Evolutionary conservation across 768 basidiomycete species (phyloP), one percentile per base, ranked within the genome.

Genomic region (Psilocybe subaeruginosa): DNA sequence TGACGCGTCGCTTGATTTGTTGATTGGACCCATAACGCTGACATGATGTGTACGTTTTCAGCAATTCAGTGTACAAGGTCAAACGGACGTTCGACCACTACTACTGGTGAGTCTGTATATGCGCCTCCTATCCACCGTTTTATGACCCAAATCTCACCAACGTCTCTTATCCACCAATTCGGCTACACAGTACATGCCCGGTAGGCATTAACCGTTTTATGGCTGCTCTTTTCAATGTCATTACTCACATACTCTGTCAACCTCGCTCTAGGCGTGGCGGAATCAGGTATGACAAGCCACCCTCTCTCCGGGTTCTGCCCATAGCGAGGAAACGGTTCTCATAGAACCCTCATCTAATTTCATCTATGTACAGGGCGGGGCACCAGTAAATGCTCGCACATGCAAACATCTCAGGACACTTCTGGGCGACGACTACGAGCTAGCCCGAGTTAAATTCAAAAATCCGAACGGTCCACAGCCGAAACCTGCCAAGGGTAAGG

Each of bases 321-420:
- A n/a, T 43, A 16, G 41, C 41, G 14, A 43, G 41, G n/a, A 43
- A n/a, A n/a, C 8, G 11, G 8, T 43, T 43, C 41, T 43, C 41
- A 16, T 4, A 11, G 41, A 14, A n/a, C n/a, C 14, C n/a, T 43
- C 41, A 43, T 43, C n/a, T 14, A 12, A 43, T 43, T 43, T 12
- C 8, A 16, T 43, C 23, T 23, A 23, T 23, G 23, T 39, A 35
- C 45, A 74, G 73, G 64, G 69, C 53, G 77, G 78, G 2, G 68
- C 66, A 14, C 80, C 81, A 6, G 76, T 79, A 6, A 79, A 82
- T 63, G 81, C 80, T 3, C 77, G 82, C 14, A 76, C 80, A 14
- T 83, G 82, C 72, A 82, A 82, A 59, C 82, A 83, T 63, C 70
- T 83, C 17, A 75, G 76, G 51, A 54, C 74, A 8, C 70, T 82